Evolutionary conservation across 768 basidiomycete genomes (phyloP).

Genomic region (Dioszegia hungarica): DNA sequence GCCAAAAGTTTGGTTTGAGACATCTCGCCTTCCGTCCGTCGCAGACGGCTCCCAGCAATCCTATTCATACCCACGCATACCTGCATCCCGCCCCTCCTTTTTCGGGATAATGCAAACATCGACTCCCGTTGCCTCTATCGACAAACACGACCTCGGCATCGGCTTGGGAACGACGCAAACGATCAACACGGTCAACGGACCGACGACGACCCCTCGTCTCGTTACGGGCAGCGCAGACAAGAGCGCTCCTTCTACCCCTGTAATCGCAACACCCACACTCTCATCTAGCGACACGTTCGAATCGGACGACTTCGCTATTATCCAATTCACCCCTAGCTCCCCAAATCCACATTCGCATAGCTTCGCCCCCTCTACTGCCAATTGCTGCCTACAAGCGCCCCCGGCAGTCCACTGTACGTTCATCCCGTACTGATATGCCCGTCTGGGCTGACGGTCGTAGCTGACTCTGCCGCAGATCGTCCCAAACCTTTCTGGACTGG

Average conservation of each 20-base stretch:
- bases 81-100: neutral
- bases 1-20: neutral
- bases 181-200: too few species aligned
- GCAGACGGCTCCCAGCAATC: neutral
- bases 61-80: slow-evolving; percentile 1
- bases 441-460: too few species aligned
- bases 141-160: too few species aligned
- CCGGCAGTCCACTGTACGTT: neutral
- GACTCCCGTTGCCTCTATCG: too few species aligned
- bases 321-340: neutral
- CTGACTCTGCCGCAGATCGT: neutral
- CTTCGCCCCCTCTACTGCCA: neutral
- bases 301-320: neutral
- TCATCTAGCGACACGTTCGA: neutral
- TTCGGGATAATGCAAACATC: neutral
- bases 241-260: neutral
- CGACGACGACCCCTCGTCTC: too few species aligned
- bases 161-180: too few species aligned
- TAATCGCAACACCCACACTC: neutral
- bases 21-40: neutral
- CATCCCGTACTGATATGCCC: too few species aligned
- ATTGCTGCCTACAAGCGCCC: neutral
- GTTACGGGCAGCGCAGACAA: too few species aligned
- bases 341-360: neutral
- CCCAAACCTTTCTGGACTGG: neutral